A percentile compares a stretch with the other conserved stretches of the same genome.
Conservation (phyloP, 192 early-diverging fungal genomes). For the Obelidium mucronatum region DNA sequence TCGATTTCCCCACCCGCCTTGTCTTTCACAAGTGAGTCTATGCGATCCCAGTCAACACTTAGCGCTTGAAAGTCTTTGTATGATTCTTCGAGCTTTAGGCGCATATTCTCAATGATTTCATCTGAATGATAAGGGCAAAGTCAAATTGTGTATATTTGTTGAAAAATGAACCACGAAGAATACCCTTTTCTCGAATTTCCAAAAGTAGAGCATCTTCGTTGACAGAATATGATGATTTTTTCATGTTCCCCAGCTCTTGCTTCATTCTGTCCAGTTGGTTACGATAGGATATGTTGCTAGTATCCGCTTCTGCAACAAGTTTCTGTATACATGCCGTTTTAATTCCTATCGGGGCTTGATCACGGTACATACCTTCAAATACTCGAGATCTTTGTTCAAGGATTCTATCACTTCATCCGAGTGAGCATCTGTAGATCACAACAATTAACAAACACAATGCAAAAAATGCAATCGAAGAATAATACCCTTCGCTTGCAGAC, state of each 20-base stretch:
- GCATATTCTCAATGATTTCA: constrained; percentile 42
- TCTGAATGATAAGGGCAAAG: constrained; percentile 36
- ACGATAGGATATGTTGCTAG: constrained; percentile 28
- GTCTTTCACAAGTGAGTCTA: constrained; percentile 46
- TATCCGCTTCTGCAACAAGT: constrained; percentile 36
- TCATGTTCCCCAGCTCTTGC: constrained; percentile 36
- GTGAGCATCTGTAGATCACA: constrained; percentile 10
- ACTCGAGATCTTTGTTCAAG: constrained; percentile 2
- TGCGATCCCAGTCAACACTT: constrained; percentile 59
- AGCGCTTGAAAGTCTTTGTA: constrained; percentile 60
- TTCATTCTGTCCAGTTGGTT: constrained; percentile 39
- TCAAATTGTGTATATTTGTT: neutral
- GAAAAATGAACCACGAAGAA: neutral
- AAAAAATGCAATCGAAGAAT: neutral
- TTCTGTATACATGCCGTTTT: neutral
- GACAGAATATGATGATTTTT: constrained; percentile 38
- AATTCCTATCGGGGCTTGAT: neutral
- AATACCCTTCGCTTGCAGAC: constrained; percentile 37
- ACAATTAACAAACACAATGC: too few relatives aligned
- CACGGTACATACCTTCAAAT: constrained; percentile 1
- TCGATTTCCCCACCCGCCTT: constrained; percentile 26
- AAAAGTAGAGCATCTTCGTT: constrained; percentile 43
- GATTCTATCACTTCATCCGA: constrained; percentile 19
- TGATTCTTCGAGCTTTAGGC: constrained; percentile 48
- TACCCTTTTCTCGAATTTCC: constrained; percentile 53